These are phyloP conservation scores for Phialophora tarda DNA, from an alignment of 2,329 filamentous ascomycete species.

Conservation along the genomic window DNA sequence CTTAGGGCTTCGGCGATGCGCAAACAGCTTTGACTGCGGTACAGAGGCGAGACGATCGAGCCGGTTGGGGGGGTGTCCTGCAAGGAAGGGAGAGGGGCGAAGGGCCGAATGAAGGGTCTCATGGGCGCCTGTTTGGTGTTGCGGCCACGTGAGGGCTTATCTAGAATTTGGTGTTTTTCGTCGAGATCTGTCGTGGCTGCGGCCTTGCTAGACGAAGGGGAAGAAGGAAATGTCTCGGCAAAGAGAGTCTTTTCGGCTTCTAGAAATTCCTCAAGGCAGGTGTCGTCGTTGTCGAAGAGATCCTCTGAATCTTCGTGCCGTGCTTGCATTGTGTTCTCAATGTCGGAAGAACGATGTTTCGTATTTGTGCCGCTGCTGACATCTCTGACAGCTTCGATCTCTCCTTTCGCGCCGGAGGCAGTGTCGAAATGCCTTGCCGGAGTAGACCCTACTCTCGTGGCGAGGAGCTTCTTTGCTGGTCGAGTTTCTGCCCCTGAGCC, in stretches of 20 bases:
- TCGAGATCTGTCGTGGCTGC: background rate
- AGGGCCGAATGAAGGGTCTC: constrained; percentile 10
- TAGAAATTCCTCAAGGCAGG: constrained; percentile 8
- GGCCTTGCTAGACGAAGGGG: background rate
- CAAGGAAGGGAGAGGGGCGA: background rate
- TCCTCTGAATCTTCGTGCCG: constrained; percentile 11
- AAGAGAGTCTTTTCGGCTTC: constrained; percentile 11
- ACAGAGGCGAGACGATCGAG: background rate
- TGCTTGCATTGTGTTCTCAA: constrained; percentile 4
- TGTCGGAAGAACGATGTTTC: background rate
- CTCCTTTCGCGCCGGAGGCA: background rate
- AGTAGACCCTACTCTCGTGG: background rate
- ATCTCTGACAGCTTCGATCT: background rate
- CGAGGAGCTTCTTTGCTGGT: constrained; percentile 1
- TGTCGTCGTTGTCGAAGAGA: constrained; percentile 15
- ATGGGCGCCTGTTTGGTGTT: constrained; percentile 7
- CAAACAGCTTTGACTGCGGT: constrained; percentile 13
- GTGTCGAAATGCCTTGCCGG: background rate
- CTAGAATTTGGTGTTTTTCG: background rate
- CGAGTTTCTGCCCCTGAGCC: background rate
- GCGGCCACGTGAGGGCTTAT: background rate
- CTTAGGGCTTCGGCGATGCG: constrained; percentile 16
- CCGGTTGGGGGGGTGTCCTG: background rate
- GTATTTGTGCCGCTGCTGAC: background rate
- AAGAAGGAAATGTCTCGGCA: background rate